phyloP scores from a whole-genome alignment of 805 yeast species.

The Priceomyces haplophilus region DNA sequence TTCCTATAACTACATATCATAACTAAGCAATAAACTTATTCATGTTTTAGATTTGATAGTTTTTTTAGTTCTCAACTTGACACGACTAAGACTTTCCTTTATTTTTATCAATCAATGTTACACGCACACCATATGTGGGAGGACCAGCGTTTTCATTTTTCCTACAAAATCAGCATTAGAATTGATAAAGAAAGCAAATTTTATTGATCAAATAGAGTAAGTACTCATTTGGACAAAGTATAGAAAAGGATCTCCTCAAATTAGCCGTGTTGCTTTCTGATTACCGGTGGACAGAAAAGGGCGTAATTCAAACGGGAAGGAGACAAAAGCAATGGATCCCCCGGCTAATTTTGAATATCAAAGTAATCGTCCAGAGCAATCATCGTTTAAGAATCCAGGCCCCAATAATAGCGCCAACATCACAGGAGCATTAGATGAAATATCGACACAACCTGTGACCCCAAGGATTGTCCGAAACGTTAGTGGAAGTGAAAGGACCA shows the following conservation, averaged over 20 bases:
- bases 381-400: slow-evolving; percentile 4
- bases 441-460: slow-evolving; percentile 54
- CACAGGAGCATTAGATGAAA: not conserved
- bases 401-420: not conserved
- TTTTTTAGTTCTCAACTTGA: not conserved
- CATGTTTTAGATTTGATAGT: not conserved
- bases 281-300: not conserved
- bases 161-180: slow-evolving; percentile 1
- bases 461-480: slow-evolving; percentile 66
- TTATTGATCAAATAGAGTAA: slow-evolving; percentile 1
- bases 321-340: slow-evolving; percentile 8
- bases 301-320: not conserved
- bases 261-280: not conserved
- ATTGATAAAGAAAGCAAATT: not conserved
- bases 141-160: slow-evolving; percentile 1
- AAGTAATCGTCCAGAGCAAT: slow-evolving; percentile 4
- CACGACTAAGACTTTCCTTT: not conserved
- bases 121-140: slow-evolving; percentile 1
- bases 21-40: not conserved
- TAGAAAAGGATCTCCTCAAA: not conserved
- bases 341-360: slow-evolving; percentile 11
- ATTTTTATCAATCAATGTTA: not conserved
- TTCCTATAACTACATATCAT: not conserved
- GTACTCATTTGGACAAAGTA: slow-evolving; percentile 1
- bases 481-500: slow-evolving; percentile 34